These are phyloP conservation scores for Balakata baccata DNA, from an alignment of 345 rosid genomes.

Conservation along the genomic window DNA sequence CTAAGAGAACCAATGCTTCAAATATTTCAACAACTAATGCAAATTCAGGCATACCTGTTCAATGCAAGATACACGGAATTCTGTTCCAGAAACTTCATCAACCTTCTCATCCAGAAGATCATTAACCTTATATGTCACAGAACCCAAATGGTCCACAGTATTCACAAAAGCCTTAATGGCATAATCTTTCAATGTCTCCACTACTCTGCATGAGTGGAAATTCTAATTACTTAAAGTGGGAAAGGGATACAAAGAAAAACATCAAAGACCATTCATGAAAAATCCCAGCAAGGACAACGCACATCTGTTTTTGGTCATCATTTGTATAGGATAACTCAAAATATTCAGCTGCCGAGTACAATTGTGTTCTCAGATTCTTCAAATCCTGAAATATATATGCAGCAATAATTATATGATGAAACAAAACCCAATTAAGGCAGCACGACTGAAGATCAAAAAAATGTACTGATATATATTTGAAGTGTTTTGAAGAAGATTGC, in stretches of 20 bases:
- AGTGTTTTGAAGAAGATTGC: neutral
- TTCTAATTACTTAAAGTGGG: constrained; percentile 1
- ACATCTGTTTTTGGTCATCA: constrained; percentile 81
- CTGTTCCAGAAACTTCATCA: constrained; percentile 73
- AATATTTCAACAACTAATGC: neutral
- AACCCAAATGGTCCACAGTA: constrained; percentile 94
- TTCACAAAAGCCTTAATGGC: constrained; percentile 87
- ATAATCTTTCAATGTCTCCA: constrained; percentile 88
- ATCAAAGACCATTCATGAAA: neutral
- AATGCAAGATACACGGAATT: constrained; percentile 74
- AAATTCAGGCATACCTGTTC: constrained; percentile 57
- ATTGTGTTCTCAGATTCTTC: constrained; percentile 76
- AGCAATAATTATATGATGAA: neutral
- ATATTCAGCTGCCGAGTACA: constrained; percentile 94
- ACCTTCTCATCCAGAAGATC: constrained; percentile 82
- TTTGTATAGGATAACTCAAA: constrained; percentile 78
- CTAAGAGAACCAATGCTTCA: constrained; percentile 24
- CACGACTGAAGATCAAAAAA: neutral
- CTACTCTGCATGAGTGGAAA: constrained; percentile 52
- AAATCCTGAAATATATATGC: constrained; percentile 51
- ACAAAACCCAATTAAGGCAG: neutral
- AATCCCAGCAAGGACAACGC: constrained; percentile 27
- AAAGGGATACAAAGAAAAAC: constrained; percentile 2
- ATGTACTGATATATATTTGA: constrained; percentile 8
- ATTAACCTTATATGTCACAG: constrained; percentile 79